These are phyloP conservation scores for Kodamaea sp. DNA, from an alignment of 1,139 yeast genomes.

Conservation along the genomic window DNA sequence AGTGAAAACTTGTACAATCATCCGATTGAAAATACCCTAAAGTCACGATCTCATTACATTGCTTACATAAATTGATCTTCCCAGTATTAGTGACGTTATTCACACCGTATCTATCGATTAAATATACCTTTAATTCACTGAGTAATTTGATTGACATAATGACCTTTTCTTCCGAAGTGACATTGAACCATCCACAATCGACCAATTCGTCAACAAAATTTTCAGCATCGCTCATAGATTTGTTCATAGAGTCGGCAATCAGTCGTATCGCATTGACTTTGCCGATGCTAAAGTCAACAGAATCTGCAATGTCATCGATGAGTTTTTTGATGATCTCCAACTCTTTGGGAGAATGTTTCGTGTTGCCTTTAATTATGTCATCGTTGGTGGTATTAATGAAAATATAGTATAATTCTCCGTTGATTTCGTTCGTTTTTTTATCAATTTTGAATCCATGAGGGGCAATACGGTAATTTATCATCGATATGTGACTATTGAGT, in stretches of 20 bases:
- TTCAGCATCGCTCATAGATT: conserved; percentile 31
- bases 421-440: conserved; percentile 33
- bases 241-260: conserved; percentile 21
- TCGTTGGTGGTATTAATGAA: conserved; percentile 44
- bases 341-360: conserved; percentile 44
- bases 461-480: conserved; percentile 38
- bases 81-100: conserved; percentile 31
- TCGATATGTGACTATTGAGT: conserved; percentile 28
- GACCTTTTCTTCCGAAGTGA: conserved; percentile 26
- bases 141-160: conserved; percentile 40
- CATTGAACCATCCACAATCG: conserved; percentile 52
- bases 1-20: conserved; percentile 46
- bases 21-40: conserved; percentile 39
- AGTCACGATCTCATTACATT: conserved; percentile 57
- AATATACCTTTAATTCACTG: conserved; percentile 45
- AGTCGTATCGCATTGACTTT: conserved; percentile 28
- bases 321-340: conserved; percentile 46
- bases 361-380: conserved; percentile 38
- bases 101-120: conserved; percentile 43
- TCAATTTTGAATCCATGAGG: conserved; percentile 46
- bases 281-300: conserved; percentile 27
- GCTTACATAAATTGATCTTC: conserved; percentile 43
- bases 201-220: conserved; percentile 37
- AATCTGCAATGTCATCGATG: conserved; percentile 43
- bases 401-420: conserved; percentile 31